Conservation (phyloP, 768 basidiomycete species). For the Serendipita sp. region DNA sequence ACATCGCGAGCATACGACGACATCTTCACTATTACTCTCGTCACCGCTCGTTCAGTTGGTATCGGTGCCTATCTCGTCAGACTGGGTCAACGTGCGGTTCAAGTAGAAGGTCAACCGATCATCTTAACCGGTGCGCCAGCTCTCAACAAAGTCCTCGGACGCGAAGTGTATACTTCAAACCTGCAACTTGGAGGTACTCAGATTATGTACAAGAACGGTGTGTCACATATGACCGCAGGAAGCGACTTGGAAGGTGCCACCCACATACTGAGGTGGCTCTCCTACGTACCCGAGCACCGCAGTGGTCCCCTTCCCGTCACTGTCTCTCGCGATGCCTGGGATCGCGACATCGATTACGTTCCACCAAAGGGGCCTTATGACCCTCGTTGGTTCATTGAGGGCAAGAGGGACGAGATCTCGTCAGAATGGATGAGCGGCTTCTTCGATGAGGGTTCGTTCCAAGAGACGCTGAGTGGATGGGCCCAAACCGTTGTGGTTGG, state of each 20-base stretch:
- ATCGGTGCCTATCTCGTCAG: slow-evolving; percentile 98
- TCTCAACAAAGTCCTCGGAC: slow-evolving; percentile 95
- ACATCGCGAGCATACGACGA: slow-evolving; percentile 98
- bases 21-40: slow-evolving; percentile 98
- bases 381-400: slow-evolving; percentile 95
- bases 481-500: slow-evolving; percentile 94
- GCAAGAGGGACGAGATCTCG: slow-evolving; percentile 72
- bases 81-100: slow-evolving; percentile 91
- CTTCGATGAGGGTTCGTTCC: slow-evolving; percentile 96
- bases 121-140: slow-evolving; percentile 95
- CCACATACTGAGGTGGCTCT: slow-evolving; percentile 87
- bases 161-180: slow-evolving; percentile 98
- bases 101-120: slow-evolving; percentile 98
- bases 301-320: slow-evolving; percentile 68
- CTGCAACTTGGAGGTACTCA: slow-evolving; percentile 98
- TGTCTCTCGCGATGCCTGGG: slow-evolving; percentile 63
- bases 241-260: slow-evolving; percentile 93
- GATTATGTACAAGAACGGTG: slow-evolving; percentile 99
- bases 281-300: slow-evolving; percentile 77
- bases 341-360: slow-evolving; percentile 76
- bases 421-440: slow-evolving; percentile 74
- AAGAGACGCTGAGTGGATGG: slow-evolving; percentile 97
- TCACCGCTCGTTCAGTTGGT: slow-evolving; percentile 96
- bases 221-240: slow-evolving; percentile 86
- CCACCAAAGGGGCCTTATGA: slow-evolving; percentile 94